Evolutionary conservation across 129 eudicot genomes (phyloP), one percentile per base, ranked within the genome.

Genomic region (Saussurea involucrata): DNA sequence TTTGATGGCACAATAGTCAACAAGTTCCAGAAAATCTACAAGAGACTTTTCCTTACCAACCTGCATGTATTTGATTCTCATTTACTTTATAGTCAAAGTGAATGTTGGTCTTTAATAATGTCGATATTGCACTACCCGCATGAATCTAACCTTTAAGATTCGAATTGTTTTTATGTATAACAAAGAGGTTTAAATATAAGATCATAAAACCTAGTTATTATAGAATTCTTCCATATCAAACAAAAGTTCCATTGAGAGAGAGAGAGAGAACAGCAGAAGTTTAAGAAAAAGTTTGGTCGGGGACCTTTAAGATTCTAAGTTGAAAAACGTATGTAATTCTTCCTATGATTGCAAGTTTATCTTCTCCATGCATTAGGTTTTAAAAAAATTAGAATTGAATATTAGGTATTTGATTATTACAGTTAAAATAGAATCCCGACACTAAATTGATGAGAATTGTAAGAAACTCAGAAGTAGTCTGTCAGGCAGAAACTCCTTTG

Each of bases 1-100:
- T 79, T 86, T 91, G 15, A 55, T 60, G 49, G 96, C 94, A 83
- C 93, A 86, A 73, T 87, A 86, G 27, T 69, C 70, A 15, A 79
- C 87, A 64, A 91, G 86, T 69, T 89, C 90, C 74, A 88, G 65
- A 81, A 89, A 82, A 15, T 90, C 88, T 57, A 34, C 20, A 33
- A 67, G 28, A 55, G 74, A 42, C 44, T 73, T 80, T 70, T 81
- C 83, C 61, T 29, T 69, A 25, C 81, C 87, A 24, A 65, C 85
- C 99, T 95, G 90, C n/a, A n/a, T n/a, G n/a, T n/a, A n/a, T n/a
- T n/a, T 46, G 57, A 46, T 15, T 46, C 20, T 46, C 20, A 46
- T 46, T 46, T 46, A 46, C n/a, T 46, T 46, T 46, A 46, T 15
- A 46, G 57, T 46, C 18, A 46, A 46, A 73, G 25, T 12, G 20